Percentiles rank a stretch among this genome's conserved stretches.
These are phyloP conservation scores for Colletotrichum sp. DNA, from an alignment of 2,329 filamentous ascomycete species.

Conservation along the genomic window DNA sequence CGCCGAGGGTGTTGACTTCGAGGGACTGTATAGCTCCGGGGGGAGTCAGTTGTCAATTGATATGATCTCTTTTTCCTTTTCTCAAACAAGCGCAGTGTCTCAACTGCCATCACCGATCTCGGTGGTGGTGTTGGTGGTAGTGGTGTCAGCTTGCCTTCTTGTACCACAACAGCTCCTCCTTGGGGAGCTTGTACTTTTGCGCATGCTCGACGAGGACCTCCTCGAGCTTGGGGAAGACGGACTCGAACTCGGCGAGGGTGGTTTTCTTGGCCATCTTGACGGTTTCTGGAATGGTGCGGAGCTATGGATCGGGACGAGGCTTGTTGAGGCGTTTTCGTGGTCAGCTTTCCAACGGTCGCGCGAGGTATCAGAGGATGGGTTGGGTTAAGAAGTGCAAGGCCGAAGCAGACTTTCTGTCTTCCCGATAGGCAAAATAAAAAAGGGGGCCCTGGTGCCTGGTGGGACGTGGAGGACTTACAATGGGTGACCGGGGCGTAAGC, in stretches of 20 bases:
- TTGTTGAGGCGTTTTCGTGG: not conserved
- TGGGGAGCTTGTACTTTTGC: slow-evolving; percentile 81
- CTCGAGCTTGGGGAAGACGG: slow-evolving; percentile 85
- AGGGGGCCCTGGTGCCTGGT: not conserved
- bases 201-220: slow-evolving; percentile 82
- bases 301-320: not conserved
- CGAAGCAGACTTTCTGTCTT: not conserved
- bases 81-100: not conserved
- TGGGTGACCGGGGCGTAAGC: not conserved
- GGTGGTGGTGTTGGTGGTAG: not conserved
- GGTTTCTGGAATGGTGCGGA: slow-evolving; percentile 13
- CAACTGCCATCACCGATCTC: not conserved
- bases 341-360: not conserved
- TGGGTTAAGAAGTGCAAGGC: not conserved
- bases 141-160: slow-evolving; percentile 64
- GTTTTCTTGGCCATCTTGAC: slow-evolving; percentile 70
- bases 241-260: slow-evolving; percentile 86
- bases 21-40: slow-evolving; percentile 69
- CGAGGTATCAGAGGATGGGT: not conserved
- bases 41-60: not conserved
- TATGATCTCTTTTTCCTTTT: not conserved
- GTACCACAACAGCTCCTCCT: slow-evolving; percentile 85
- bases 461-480: not conserved
- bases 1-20: slow-evolving; percentile 85
- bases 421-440: not conserved